Evolutionary conservation across 1,284 basidiomycete genomes (phyloP), one percentile per base, ranked within the genome.

Genomic region (Inonotus obliquus): DNA sequence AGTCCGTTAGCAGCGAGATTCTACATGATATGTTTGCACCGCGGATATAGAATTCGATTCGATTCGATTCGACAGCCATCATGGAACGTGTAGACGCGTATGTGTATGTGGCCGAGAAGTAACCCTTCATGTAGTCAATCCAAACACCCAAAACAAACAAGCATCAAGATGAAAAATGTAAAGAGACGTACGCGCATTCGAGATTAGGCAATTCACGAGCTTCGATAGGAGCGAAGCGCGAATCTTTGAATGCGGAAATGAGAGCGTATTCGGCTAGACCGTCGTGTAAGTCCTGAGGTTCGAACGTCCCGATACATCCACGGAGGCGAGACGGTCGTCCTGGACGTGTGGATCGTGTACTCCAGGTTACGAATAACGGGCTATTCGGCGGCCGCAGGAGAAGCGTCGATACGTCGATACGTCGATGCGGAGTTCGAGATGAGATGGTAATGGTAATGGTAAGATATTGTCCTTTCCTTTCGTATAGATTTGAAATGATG

Each of bases 291-390:
- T 86, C 78, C 71, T 89, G 81, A 1, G 93, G 81, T 51, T 89
- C 86, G 71, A 99, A 99, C 71, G 86, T 96, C 69, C 96, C 96
- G 67, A 99, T 98, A 75, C 96, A 99, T 25, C 96, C 96, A 63
- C 96, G 80, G 63, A 99, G 78, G 53, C 85, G 79, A 41, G 85
- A 79, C 25, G 83, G 75, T 63, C 82, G 80, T 48, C 84, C 83
- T 25, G 83, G 73, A 65, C 83, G 81, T 63, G 81, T 79, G 59
- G 81, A 80, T 64, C 77, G 82, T 57, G 78, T 91, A 76, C 94
- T 96, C 96, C 96, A 99, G 1, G 96, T 98, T 38, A 99, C 93
- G 74, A 99, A 99, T 61, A 99, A 79, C 6, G 95, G 94, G 73
- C 94, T 96, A 67, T 38, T 19, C 39, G n/a, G n/a, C n/a, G n/a